Conservation (phyloP, 257 asterid genomes). For the Salvia splendens region DNA sequence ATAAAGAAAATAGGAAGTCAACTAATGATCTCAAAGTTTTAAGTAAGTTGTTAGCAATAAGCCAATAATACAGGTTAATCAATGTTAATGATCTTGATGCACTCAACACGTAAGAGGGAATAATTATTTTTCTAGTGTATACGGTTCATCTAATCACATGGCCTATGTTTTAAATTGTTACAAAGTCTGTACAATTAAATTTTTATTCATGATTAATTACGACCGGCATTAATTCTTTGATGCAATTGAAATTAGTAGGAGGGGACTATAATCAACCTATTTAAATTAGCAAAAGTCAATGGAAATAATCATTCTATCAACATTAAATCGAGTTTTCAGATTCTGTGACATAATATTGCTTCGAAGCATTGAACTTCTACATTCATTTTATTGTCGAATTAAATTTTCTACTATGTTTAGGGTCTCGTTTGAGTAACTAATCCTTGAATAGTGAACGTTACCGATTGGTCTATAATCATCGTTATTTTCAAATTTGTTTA, state of each 20-base stretch:
- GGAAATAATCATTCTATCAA: constrained; percentile 14
- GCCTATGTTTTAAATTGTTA: constrained; percentile 28
- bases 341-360: constrained; percentile 20
- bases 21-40: neutral
- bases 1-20: neutral
- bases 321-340: constrained; percentile 16
- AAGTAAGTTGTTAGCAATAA: constrained; percentile 9
- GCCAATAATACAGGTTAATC: neutral
- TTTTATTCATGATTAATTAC: neutral
- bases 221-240: constrained; percentile 24
- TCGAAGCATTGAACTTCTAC: neutral
- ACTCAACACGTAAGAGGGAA: constrained; percentile 15
- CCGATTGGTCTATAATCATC: too few relatives aligned
- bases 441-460: too few relatives aligned
- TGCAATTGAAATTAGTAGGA: neutral
- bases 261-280: constrained; percentile 6
- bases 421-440: neutral
- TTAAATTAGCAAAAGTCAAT: constrained; percentile 28
- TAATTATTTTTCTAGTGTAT: neutral
- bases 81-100: neutral
- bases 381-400: neutral
- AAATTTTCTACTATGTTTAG: neutral
- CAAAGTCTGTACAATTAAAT: constrained; percentile 24
- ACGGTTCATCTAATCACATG: constrained; percentile 34
- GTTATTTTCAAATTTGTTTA: too few relatives aligned